phyloP scores from a whole-genome alignment of 73 alveolate species.

The Tetrahymena malaccensis region DNA sequence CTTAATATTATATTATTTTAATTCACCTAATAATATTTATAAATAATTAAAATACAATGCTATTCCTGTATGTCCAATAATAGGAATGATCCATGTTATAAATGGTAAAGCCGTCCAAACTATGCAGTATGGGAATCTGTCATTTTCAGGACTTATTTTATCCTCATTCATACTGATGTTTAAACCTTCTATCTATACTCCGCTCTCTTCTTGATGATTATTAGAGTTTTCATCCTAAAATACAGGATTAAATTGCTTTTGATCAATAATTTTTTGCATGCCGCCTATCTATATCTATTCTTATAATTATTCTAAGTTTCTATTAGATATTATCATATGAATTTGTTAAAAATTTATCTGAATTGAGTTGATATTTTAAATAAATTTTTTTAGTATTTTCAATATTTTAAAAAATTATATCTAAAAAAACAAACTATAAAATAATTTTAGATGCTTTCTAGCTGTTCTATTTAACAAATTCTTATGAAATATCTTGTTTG shows the following conservation, averaged over 20 bases:
- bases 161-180: not conserved
- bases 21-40: not conserved
- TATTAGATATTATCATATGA: not conserved
- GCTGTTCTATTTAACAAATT: too few relatives aligned
- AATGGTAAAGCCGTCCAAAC: slow-evolving; percentile 94
- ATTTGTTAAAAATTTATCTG: not conserved
- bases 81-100: slow-evolving; percentile 77
- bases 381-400: too few relatives aligned
- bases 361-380: too few relatives aligned
- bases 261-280: not conserved
- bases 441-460: too few relatives aligned
- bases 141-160: not conserved
- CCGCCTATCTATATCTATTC: not conserved
- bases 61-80: slow-evolving; percentile 94
- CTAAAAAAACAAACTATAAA: too few relatives aligned
- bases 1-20: not conserved
- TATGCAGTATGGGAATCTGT: slow-evolving; percentile 81
- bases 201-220: not conserved
- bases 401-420: too few relatives aligned
- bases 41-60: slow-evolving; percentile 3
- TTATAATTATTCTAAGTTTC: not conserved
- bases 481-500: too few relatives aligned
- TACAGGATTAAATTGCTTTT: not conserved
- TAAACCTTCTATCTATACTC: not conserved
- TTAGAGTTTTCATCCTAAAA: not conserved